Evolutionary conservation across 1,284 basidiomycete species (phyloP).

Genomic region (Boletus smithii): DNA sequence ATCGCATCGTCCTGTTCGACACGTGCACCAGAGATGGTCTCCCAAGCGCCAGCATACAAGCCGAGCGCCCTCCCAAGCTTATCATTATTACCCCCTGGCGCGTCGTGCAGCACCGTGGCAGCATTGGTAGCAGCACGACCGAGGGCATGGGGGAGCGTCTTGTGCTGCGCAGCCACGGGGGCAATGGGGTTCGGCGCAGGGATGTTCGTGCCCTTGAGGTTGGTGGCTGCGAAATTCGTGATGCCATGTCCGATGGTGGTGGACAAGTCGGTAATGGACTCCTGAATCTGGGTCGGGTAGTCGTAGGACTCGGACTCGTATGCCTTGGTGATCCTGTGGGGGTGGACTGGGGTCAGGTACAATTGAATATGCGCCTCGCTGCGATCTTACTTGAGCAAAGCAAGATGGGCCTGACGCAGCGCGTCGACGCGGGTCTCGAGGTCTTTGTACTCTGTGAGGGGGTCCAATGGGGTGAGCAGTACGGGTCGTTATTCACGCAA

Average conservation of each 20-base stretch:
- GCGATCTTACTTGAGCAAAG: slow-evolving; percentile 69
- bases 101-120: slow-evolving; percentile 52
- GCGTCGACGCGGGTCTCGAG: slow-evolving; percentile 94
- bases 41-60: slow-evolving; percentile 80
- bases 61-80: slow-evolving; percentile 76
- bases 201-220: slow-evolving; percentile 87
- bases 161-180: slow-evolving; percentile 63
- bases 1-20: slow-evolving; percentile 81
- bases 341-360: slow-evolving; percentile 13
- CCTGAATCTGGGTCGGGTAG: slow-evolving; percentile 78
- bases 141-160: slow-evolving; percentile 95
- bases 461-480: not conserved
- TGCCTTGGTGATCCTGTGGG: slow-evolving; percentile 71
- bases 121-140: slow-evolving; percentile 77
- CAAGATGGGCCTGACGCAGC: slow-evolving; percentile 75
- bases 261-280: slow-evolving; percentile 69
- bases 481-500: not conserved
- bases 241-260: slow-evolving; percentile 76
- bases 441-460: slow-evolving; percentile 87
- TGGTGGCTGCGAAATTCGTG: slow-evolving; percentile 82
- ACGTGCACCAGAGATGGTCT: slow-evolving; percentile 84
- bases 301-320: slow-evolving; percentile 88
- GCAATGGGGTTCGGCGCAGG: slow-evolving; percentile 70
- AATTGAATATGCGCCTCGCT: not conserved
- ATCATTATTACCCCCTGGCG: slow-evolving; percentile 51